Percentiles rank a stretch among this genome's conserved stretches.
phyloP scores from a whole-genome alignment of 441 rosid genomes.

The Sinapis alba region DNA sequence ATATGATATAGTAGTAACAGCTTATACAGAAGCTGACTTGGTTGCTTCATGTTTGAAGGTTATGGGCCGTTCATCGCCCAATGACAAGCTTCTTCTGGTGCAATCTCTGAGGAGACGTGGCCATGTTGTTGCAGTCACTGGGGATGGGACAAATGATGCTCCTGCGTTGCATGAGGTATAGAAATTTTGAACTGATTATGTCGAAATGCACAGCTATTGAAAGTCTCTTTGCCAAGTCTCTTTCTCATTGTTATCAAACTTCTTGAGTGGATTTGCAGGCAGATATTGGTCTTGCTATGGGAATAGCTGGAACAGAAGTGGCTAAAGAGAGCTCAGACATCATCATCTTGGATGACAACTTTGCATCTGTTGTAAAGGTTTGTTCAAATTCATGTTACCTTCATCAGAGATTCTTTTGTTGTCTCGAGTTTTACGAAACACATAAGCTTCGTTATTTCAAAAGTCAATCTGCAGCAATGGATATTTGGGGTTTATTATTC shows the following conservation, averaged over 20 bases:
- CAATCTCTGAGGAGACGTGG: slow-evolving; percentile 81
- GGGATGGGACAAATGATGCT: slow-evolving; percentile 99
- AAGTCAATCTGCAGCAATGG: neutral
- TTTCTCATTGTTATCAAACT: neutral
- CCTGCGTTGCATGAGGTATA: slow-evolving; percentile 95
- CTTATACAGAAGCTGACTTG: slow-evolving; percentile 17
- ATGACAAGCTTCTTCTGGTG: slow-evolving; percentile 91
- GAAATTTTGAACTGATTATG: neutral
- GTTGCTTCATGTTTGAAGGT: slow-evolving; percentile 51
- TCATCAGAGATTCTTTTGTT: neutral
- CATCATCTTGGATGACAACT: slow-evolving; percentile 90
- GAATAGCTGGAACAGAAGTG: slow-evolving; percentile 97
- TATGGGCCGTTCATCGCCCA: slow-evolving; percentile 96
- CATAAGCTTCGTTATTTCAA: neutral
- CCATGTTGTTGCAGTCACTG: slow-evolving; percentile 95
- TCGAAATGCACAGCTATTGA: neutral
- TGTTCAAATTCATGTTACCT: slow-evolving; percentile 6
- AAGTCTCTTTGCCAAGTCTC: neutral
- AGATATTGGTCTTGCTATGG: slow-evolving; percentile 98
- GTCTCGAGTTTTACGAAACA: slow-evolving; percentile 11
- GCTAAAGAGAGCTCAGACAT: slow-evolving; percentile 99
- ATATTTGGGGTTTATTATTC: neutral
- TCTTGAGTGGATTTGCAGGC: slow-evolving; percentile 57
- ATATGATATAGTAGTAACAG: slow-evolving; percentile 14
- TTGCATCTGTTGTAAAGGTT: slow-evolving; percentile 94